These are phyloP conservation scores for Taphrina pruni DNA, from an alignment of 1,139 yeast species.

Conservation along the genomic window DNA sequence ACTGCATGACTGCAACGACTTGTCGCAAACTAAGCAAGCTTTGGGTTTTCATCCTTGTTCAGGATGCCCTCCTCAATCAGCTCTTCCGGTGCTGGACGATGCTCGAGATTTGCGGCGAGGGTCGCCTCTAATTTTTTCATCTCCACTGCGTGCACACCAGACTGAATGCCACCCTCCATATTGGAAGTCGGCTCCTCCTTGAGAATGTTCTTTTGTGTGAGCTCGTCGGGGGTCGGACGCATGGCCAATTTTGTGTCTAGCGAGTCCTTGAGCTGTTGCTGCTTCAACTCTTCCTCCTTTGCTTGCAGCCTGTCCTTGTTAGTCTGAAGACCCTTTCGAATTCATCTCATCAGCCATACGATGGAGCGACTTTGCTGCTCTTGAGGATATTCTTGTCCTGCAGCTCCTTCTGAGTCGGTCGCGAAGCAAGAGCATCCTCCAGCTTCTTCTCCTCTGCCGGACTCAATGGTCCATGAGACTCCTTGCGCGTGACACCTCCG, in stretches of 20 bases:
- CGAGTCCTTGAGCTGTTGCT: constrained; percentile 36
- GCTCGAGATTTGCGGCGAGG: constrained; percentile 25
- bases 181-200: constrained; percentile 20
- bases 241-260: constrained; percentile 30
- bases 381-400: constrained; percentile 39
- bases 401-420: constrained; percentile 36
- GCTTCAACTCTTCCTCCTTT: constrained; percentile 36
- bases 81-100: constrained; percentile 31
- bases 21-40: not conserved
- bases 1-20: no score
- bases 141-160: constrained; percentile 23
- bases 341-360: not conserved
- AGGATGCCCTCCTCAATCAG: constrained; percentile 37
- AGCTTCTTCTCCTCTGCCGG: constrained; percentile 32
- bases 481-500: constrained; percentile 18
- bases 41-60: constrained; percentile 34
- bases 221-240: constrained; percentile 36
- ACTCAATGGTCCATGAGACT: constrained; percentile 25
- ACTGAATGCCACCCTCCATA: constrained; percentile 24
- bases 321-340: not conserved
- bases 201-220: constrained; percentile 30
- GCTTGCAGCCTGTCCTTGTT: constrained; percentile 28
- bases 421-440: constrained; percentile 31
- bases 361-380: constrained; percentile 31
- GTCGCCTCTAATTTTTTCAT: constrained; percentile 17